Base-by-base conservation (phyloP, 768 basidiomycete genomes). In the Inosperma sp. region DNA sequence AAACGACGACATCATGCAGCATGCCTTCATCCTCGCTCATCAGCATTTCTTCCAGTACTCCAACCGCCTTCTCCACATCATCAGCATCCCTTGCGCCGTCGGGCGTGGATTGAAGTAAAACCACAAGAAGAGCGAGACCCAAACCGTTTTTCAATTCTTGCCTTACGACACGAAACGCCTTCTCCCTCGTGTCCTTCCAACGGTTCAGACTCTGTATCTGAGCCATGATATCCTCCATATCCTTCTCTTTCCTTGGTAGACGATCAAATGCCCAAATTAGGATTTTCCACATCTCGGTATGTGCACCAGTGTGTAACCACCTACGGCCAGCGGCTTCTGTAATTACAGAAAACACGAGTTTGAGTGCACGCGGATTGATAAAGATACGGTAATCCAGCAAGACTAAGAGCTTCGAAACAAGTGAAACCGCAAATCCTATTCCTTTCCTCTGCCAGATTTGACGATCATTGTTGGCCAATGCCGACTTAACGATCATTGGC, bases 101-200 rank as follows among this genome's bases (percentile, higher is more conserved):
- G 1, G 30, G 16, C 21, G 22, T 37, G 9, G 42, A 44, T 14
- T 35, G 34, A 13, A 82, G 65, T 14, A 83, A 65, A 13, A 68
- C 56, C 16, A 60, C 54, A 16, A 74, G 65, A 23, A 84, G 65
- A 13, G 66, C 65, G 1, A 68, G 44, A 1, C 76, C 78, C 27
- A 77, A 71, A 12, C 77, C 77, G 25, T 65, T 65, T 23, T 66
- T 59, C 16, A 78, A 57, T 40, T 81, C 77, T 49, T 83, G 76
- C 17, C 64, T 70, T 23, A 84, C 61, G 4, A 61, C 26, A 56
- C 41, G 50, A 21, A 34, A 51, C 3, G 33, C 50, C 16, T 5
- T 33, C 35, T 51, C 41, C 27, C 41, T 43, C 14, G 13, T 36
- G 9, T 43, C 16, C 10, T n/a, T 45, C 39, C 31, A 51, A 16